Percentiles rank a stretch among this genome's conserved stretches.
Evolutionary conservation across 176 grass and related monocot genomes (phyloP).

Genomic region (Pharus latifolius): DNA sequence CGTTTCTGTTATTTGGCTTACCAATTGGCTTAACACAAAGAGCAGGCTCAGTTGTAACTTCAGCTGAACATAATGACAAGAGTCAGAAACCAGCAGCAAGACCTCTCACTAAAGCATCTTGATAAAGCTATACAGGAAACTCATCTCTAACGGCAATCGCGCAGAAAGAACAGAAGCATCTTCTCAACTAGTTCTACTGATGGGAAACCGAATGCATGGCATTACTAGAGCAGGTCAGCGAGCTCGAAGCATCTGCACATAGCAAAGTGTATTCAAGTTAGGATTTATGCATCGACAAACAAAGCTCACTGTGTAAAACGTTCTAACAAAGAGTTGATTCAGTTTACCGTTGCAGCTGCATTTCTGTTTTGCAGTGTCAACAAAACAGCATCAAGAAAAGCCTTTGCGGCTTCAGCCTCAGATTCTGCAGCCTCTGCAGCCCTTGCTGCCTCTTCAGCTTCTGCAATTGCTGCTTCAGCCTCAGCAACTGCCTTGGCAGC

Average conservation of each 20-base stretch:
- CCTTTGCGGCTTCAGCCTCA: conserved; percentile 55
- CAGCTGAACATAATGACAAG: not conserved
- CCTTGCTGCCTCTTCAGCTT: conserved; percentile 74
- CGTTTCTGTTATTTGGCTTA: conserved; percentile 15
- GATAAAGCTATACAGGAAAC: conserved; percentile 47
- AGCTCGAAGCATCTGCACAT: conserved; percentile 50
- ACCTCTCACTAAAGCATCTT: conserved; percentile 20
- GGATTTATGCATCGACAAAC: not conserved
- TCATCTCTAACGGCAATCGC: conserved; percentile 38
- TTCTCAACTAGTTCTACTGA: conserved; percentile 5
- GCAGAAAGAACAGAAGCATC: conserved; percentile 13
- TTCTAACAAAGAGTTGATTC: not conserved
- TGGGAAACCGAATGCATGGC: conserved; percentile 10
- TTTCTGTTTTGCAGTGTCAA: conserved; percentile 55
- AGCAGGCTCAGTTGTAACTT: conserved; percentile 4
- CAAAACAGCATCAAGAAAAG: conserved; percentile 58
- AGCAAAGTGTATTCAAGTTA: not conserved
- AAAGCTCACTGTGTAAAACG: not conserved
- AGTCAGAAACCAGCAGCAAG: conserved; percentile 23
- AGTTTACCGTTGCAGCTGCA: conserved; percentile 34
- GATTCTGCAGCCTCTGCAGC: conserved; percentile 64
- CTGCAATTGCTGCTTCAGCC: conserved; percentile 62
- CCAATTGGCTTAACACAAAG: conserved; percentile 24
- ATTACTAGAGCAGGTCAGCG: conserved; percentile 23
- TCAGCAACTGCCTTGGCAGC: conserved; percentile 84